phyloP scores from a whole-genome alignment of 2,329 filamentous ascomycete genomes.

The Aspergillus sp. region DNA sequence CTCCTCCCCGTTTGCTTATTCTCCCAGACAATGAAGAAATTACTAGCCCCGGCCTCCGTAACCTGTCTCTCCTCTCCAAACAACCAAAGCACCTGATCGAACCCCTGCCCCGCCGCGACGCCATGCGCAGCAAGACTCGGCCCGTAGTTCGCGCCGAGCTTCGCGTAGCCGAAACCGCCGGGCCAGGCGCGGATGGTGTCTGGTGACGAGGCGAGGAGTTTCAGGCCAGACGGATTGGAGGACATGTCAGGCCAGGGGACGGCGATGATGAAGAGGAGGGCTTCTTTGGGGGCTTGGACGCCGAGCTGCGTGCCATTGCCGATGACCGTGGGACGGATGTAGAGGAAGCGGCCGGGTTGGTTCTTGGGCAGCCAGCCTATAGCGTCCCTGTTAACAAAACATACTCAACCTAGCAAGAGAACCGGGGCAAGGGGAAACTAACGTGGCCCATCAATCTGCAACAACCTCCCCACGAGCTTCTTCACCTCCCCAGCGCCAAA shows the following conservation, averaged over 20 bases:
- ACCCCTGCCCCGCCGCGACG: slow-evolving; percentile 67
- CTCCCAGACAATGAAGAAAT: slow-evolving; percentile 81
- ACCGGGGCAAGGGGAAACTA: slow-evolving; percentile 47
- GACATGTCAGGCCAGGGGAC: slow-evolving; percentile 35
- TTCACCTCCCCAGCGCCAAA: slow-evolving; percentile 67
- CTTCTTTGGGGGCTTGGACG: slow-evolving; percentile 70
- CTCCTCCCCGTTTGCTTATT: slow-evolving; percentile 48
- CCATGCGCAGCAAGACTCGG: slow-evolving; percentile 71
- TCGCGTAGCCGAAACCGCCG: slow-evolving; percentile 85
- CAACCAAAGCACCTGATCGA: slow-evolving; percentile 89
- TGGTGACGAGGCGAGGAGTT: slow-evolving; percentile 68
- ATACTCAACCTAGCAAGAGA: neutral
- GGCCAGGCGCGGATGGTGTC: slow-evolving; percentile 89
- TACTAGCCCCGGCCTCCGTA: slow-evolving; percentile 85
- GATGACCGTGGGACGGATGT: slow-evolving; percentile 82
- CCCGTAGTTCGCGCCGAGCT: slow-evolving; percentile 90
- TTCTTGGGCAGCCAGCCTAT: slow-evolving; percentile 66
- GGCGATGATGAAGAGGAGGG: slow-evolving; percentile 79
- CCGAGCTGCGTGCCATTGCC: slow-evolving; percentile 74
- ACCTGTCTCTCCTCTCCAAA: slow-evolving; percentile 71
- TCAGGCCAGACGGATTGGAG: slow-evolving; percentile 41
- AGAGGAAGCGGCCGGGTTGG: slow-evolving; percentile 62
- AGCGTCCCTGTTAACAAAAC: neutral
- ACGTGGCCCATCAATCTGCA: slow-evolving; percentile 52
- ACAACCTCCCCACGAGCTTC: slow-evolving; percentile 67